Conservation (phyloP, 306 rosid species). For the Cyclanthera cordifolia region DNA sequence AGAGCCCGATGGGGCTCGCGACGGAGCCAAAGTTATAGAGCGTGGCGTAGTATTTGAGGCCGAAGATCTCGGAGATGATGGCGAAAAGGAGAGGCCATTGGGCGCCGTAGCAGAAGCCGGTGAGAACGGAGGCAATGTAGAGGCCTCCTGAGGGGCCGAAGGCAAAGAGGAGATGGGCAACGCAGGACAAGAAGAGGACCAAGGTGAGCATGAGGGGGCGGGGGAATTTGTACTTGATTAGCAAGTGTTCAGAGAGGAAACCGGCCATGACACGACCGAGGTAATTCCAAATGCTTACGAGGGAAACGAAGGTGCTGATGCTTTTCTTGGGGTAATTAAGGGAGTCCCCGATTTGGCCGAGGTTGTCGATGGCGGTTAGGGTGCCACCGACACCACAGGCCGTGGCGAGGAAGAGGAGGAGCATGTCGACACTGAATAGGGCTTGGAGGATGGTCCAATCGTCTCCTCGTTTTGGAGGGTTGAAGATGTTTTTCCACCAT, state of each 20-base stretch:
- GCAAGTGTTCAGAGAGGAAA: slow-evolving; percentile 32
- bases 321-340: slow-evolving; percentile 30
- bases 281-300: slow-evolving; percentile 54
- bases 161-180: slow-evolving; percentile 40
- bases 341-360: slow-evolving; percentile 48
- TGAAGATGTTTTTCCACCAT: slow-evolving; percentile 39
- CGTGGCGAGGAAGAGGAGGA: slow-evolving; percentile 29
- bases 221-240: slow-evolving; percentile 29
- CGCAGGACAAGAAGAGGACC: slow-evolving; percentile 31
- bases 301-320: slow-evolving; percentile 44
- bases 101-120: slow-evolving; percentile 73
- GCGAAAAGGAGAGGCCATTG: slow-evolving; percentile 78
- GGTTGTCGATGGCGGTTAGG: slow-evolving; percentile 39
- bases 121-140: slow-evolving; percentile 42
- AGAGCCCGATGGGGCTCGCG: slow-evolving; percentile 51
- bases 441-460: slow-evolving; percentile 59
- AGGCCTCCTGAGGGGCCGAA: slow-evolving; percentile 31
- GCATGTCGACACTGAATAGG: slow-evolving; percentile 47
- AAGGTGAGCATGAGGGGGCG: slow-evolving; percentile 38
- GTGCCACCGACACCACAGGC: slow-evolving; percentile 54
- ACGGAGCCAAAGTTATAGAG: slow-evolving; percentile 56
- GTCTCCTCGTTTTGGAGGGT: slow-evolving; percentile 41
- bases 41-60: slow-evolving; percentile 69
- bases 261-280: slow-evolving; percentile 39
- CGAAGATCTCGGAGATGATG: slow-evolving; percentile 69